Evolutionary conservation across 2,329 filamentous ascomycete species (phyloP).

Genomic region (Talaromyces verruculosus): DNA sequence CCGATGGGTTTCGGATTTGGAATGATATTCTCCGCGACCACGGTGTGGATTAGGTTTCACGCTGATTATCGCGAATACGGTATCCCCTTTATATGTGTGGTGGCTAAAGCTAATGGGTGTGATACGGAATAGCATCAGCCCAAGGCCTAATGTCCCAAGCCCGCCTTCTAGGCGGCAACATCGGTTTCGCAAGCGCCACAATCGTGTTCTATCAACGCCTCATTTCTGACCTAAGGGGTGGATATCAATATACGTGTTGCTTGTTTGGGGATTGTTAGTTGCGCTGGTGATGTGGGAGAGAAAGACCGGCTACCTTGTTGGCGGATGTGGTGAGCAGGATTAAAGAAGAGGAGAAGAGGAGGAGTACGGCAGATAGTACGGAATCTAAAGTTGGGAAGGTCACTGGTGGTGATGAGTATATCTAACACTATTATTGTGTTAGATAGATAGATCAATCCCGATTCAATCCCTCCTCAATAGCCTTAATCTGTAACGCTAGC

Average conservation of each 20-base stretch:
- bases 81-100: too few species aligned
- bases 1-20: not conserved
- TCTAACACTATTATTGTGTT: not conserved
- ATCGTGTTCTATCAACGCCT: slow-evolving; percentile 7
- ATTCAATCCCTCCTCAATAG: slow-evolving; percentile 35
- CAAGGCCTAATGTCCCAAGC: slow-evolving; percentile 10
- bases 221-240: not conserved
- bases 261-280: not conserved
- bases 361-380: not conserved
- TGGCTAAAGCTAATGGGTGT: not conserved
- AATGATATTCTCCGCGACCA: not conserved
- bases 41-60: not conserved
- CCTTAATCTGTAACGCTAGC: slow-evolving; percentile 54
- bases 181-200: not conserved
- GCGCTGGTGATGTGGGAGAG: not conserved
- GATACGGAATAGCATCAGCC: not conserved
- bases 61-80: not conserved
- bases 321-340: not conserved
- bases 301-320: not conserved
- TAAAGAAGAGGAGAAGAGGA: not conserved
- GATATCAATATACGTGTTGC: slow-evolving; percentile 1
- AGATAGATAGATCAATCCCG: not conserved
- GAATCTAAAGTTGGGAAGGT: not conserved
- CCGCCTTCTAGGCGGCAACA: slow-evolving; percentile 3
- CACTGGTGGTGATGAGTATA: too few species aligned